Evolutionary conservation across 148 eudicot species (phyloP), one percentile per base, ranked within the genome.

Genomic region (Nepenthes mirabilis): DNA sequence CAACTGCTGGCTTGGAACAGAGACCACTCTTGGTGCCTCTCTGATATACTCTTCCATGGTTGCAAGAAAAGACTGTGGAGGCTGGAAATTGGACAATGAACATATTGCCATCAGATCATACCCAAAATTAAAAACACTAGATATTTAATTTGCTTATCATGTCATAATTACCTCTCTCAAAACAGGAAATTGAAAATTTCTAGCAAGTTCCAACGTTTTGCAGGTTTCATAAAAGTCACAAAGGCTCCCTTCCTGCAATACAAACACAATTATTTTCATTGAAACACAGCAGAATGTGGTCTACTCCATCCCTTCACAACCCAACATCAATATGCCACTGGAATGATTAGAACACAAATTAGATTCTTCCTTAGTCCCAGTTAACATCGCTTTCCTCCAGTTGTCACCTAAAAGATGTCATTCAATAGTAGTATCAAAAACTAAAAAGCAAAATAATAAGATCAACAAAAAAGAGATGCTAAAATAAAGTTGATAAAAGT

Each of bases 31-130:
- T 58, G 99, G 99, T 59, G 99, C 99, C 75, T 94, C 99, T 77
- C 79, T 76, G 60, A 94, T 90, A 63, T 89, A 94, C 60, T 94
- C 99, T 62, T 94, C 99, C 99, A 94, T 94, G 64, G 99, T 94
- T 65, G 74, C 72, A 71, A 69, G 64, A 68, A 74, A 72, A 52
- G 65, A 50, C 32, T 63, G 76, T 43, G 77, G 81, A 73, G 99
- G 99, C 99, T 94, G 90, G 54, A 62, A 70, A 55, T 10, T 68
- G 56, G 1, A 55, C 34, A 60, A 62, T n/a, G 65, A 33, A 9
- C 61, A 65, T 50, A 60, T 57, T 33, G 7, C 64, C 69, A 66
- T 61, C 14, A 75, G 36, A 56, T 10, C 37, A 33, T 37, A 11
- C 58, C 49, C 6, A 37, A 40, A 37, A 36, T 23, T 23, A 23